A percentile compares a stretch with the other conserved stretches of the same genome.
These are phyloP conservation scores for Sporisorium sorghi DNA, from an alignment of 1,284 basidiomycete genomes.

Conservation along the genomic window DNA sequence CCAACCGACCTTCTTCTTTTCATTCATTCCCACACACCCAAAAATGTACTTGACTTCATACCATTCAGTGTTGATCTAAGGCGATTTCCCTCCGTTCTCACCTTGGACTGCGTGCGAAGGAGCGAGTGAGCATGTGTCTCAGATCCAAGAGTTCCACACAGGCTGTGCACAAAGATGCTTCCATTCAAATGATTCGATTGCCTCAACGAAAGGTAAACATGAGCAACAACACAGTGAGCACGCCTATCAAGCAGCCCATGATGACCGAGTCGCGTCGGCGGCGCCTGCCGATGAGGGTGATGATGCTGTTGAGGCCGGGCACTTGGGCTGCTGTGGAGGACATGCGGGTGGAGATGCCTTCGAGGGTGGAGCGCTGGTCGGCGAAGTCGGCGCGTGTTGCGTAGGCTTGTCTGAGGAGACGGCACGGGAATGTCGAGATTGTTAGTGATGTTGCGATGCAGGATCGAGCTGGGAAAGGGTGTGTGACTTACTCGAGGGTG, in stretches of 20 bases:
- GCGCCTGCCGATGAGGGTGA: constrained; percentile 90
- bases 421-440: too few relatives aligned
- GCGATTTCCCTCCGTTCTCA: neutral
- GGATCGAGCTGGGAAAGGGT: too few relatives aligned
- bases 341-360: constrained; percentile 85
- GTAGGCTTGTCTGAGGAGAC: constrained; percentile 97
- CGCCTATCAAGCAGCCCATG: constrained; percentile 84
- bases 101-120: neutral
- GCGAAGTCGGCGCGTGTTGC: constrained; percentile 94
- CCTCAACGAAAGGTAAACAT: constrained; percentile 73
- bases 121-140: too few relatives aligned
- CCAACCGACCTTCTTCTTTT: neutral
- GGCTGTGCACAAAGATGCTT: neutral
- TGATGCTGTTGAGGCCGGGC: constrained; percentile 90
- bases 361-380: constrained; percentile 81
- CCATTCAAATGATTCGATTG: neutral
- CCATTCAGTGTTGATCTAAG: constrained; percentile 13
- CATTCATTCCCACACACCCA: neutral
- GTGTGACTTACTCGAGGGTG: constrained; percentile 77
- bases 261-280: constrained; percentile 90
- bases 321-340: constrained; percentile 77
- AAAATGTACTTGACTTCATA: constrained; percentile 39
- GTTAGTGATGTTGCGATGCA: too few relatives aligned
- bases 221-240: constrained; percentile 83
- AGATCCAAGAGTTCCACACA: neutral